Evolutionary conservation across 73 alveolate genomes (phyloP).

Genomic region (Symbiodinium natans): DNA sequence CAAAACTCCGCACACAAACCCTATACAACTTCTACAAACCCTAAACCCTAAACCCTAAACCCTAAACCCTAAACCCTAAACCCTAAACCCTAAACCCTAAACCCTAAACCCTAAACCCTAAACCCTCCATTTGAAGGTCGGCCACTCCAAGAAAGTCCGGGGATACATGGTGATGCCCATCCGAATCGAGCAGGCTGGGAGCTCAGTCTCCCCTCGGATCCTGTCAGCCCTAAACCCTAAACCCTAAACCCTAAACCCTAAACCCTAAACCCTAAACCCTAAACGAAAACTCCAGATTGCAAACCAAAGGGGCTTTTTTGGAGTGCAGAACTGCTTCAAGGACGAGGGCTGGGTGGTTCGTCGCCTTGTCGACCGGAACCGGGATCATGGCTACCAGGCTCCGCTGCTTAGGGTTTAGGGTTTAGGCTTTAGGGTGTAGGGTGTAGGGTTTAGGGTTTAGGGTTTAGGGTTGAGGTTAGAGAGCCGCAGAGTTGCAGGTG

Average conservation of each 20-base stretch:
- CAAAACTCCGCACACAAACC: too few species aligned
- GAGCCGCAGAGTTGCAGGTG: neutral
- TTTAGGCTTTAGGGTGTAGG: neutral
- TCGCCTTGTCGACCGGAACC: constrained; percentile 72
- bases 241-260: too few species aligned
- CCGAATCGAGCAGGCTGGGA: constrained; percentile 1
- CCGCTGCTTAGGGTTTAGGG: neutral
- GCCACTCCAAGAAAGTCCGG: constrained; percentile 88
- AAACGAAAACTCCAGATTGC: too few species aligned
- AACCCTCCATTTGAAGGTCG: constrained; percentile 21
- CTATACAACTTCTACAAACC: too few species aligned
- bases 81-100: neutral
- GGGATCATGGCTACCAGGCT: constrained; percentile 42
- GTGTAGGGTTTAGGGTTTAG: neutral
- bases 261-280: too few species aligned
- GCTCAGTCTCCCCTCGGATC: too few species aligned
- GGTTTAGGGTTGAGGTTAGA: neutral
- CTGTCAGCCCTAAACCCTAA: too few species aligned
- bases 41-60: neutral
- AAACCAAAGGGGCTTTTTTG: too few species aligned
- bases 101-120: neutral
- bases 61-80: neutral
- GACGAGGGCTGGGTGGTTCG: constrained; percentile 92
- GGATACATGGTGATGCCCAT: constrained; percentile 92
- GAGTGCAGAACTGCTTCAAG: too few species aligned